Evolutionary conservation across 2,329 filamentous ascomycete genomes (phyloP).

Genomic region (Beauveria rudraprayagi): DNA sequence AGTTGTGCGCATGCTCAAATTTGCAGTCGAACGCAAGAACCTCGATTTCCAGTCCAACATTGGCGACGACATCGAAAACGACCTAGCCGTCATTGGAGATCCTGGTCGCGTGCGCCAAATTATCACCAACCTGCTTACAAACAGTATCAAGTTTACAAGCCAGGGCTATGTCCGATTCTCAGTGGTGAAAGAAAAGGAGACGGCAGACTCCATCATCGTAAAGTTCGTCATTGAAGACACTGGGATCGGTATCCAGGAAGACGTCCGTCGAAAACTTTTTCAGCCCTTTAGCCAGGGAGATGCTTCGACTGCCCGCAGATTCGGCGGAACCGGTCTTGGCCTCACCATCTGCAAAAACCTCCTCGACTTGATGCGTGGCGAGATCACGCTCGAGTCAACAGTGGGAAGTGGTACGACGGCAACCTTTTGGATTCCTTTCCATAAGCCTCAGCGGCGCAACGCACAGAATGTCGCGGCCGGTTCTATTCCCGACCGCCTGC

Average conservation of each 20-base stretch:
- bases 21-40: slow-evolving; percentile 73
- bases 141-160: slow-evolving; percentile 68
- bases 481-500: slow-evolving; percentile 58
- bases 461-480: slow-evolving; percentile 52
- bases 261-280: slow-evolving; percentile 65
- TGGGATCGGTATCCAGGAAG: slow-evolving; percentile 74
- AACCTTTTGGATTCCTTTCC: slow-evolving; percentile 70
- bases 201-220: slow-evolving; percentile 55
- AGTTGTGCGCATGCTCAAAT: slow-evolving; percentile 80
- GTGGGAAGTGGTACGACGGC: slow-evolving; percentile 64
- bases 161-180: slow-evolving; percentile 60
- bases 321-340: slow-evolving; percentile 70
- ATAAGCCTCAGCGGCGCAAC: slow-evolving; percentile 48
- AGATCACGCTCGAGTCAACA: slow-evolving; percentile 62
- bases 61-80: slow-evolving; percentile 51
- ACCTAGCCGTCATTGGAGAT: slow-evolving; percentile 78
- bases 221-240: slow-evolving; percentile 69
- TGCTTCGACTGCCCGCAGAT: slow-evolving; percentile 68
- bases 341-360: slow-evolving; percentile 76
- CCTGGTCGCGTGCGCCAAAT: slow-evolving; percentile 79
- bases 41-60: slow-evolving; percentile 63
- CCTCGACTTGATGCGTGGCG: slow-evolving; percentile 69
- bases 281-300: slow-evolving; percentile 78
- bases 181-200: slow-evolving; percentile 56
- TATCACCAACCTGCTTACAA: slow-evolving; percentile 69